These are phyloP conservation scores for Auricularia auricula-judae DNA, from an alignment of 768 basidiomycete genomes.

Conservation along the genomic window DNA sequence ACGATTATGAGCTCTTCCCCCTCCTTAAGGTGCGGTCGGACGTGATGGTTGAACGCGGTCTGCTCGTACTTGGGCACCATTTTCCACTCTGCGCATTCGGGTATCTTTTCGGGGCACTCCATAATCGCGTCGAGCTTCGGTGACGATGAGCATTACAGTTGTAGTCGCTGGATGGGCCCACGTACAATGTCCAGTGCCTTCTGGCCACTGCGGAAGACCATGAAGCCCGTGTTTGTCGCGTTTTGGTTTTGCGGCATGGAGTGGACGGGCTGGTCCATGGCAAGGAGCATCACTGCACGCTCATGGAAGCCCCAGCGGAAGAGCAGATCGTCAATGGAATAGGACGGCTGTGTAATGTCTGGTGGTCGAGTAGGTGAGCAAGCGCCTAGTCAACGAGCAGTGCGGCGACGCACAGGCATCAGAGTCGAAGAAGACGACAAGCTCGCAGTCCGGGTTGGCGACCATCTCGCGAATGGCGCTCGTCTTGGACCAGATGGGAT, in stretches of 20 bases:
- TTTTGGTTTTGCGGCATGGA: not conserved
- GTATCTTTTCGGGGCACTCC: not conserved
- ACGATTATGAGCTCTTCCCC: not conserved
- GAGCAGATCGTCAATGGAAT: not conserved
- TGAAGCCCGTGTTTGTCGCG: not conserved
- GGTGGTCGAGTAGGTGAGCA: not conserved
- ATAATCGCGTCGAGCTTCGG: not conserved
- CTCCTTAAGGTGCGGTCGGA: not conserved
- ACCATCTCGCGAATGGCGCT: not conserved
- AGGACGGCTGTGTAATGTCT: not conserved
- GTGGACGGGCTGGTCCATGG: slow-evolving; percentile 1
- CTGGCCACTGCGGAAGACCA: not conserved
- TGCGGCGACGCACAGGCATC: not conserved
- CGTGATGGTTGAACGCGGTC: not conserved
- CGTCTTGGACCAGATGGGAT: not conserved
- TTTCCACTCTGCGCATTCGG: not conserved
- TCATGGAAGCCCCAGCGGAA: not conserved
- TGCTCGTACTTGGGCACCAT: not conserved
- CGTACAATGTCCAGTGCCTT: not conserved
- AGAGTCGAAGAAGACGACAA: not conserved
- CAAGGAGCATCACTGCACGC: not conserved
- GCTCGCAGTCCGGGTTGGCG: not conserved
- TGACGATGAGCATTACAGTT: not conserved
- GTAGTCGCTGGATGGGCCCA: no score
- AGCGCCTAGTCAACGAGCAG: not conserved